Percentiles rank a stretch among this genome's conserved stretches.
Conservation (phyloP, 768 basidiomycete genomes). For the Ramaria sp. region DNA sequence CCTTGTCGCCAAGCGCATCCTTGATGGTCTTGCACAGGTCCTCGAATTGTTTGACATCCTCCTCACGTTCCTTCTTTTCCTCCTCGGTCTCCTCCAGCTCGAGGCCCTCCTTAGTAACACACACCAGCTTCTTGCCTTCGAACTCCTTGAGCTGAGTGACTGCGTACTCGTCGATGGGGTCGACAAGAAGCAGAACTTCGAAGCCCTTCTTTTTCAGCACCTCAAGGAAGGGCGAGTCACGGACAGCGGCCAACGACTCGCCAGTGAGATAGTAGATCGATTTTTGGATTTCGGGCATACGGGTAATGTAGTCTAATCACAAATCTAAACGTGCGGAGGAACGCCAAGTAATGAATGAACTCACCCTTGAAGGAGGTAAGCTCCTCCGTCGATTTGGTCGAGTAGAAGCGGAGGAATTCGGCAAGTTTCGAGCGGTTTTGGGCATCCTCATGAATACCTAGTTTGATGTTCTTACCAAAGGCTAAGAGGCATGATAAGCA, state of each 20-base stretch:
- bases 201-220: conserved; percentile 99
- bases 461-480: conserved; percentile 99
- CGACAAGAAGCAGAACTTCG: conserved; percentile 93
- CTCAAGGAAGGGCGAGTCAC: conserved; percentile 97
- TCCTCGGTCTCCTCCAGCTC: conserved; percentile 99
- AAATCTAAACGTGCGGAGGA: conserved; percentile 1
- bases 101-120: conserved; percentile 97
- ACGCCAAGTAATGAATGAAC: conserved; percentile 16
- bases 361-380: conserved; percentile 85
- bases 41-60: conserved; percentile 70
- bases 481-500: conserved; percentile 38
- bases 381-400: conserved; percentile 90
- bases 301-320: conserved; percentile 86
- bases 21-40: conserved; percentile 93
- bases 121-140: conserved; percentile 93
- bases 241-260: conserved; percentile 84
- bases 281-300: conserved; percentile 98
- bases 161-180: conserved; percentile 99
- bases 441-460: conserved; percentile 98
- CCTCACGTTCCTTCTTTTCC: conserved; percentile 87
- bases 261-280: conserved; percentile 99
- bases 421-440: conserved; percentile 99
- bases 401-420: conserved; percentile 97
- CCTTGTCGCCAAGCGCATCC: conserved; percentile 97
- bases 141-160: conserved; percentile 99